A percentile compares a stretch with the other conserved stretches of the same genome.
These are phyloP conservation scores for Populus tomentosa DNA, from an alignment of 441 rosid species.

Conservation along the genomic window DNA sequence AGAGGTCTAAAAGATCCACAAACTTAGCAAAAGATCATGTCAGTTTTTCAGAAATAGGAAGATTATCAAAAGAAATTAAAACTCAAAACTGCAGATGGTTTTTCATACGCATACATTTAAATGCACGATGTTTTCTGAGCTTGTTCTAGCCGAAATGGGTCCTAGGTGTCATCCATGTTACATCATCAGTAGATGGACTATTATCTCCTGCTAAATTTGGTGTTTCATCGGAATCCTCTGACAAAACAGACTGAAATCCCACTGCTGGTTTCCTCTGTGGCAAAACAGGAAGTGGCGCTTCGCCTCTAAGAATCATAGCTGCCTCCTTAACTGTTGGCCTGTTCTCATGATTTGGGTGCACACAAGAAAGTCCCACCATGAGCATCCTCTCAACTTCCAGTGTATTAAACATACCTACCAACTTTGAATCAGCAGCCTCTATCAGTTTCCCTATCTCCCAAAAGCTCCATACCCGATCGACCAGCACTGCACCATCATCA, in stretches of 20 bases:
- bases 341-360: slow-evolving; percentile 57
- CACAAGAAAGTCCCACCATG: slow-evolving; percentile 65
- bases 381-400: slow-evolving; percentile 63
- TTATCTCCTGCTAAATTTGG: slow-evolving; percentile 28
- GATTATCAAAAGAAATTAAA: background rate
- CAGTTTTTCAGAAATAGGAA: no score
- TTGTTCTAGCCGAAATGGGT: slow-evolving; percentile 43
- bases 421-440: slow-evolving; percentile 49
- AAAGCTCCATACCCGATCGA: slow-evolving; percentile 67
- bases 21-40: no score
- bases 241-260: slow-evolving; percentile 33
- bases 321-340: slow-evolving; percentile 59
- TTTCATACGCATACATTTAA: background rate
- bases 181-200: slow-evolving; percentile 40
- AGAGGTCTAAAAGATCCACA: no score
- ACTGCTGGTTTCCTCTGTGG: slow-evolving; percentile 55
- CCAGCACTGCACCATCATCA: slow-evolving; percentile 44
- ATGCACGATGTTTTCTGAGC: background rate
- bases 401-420: slow-evolving; percentile 42
- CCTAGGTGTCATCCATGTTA: slow-evolving; percentile 60
- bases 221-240: slow-evolving; percentile 27
- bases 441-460: slow-evolving; percentile 58
- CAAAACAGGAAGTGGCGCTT: slow-evolving; percentile 51
- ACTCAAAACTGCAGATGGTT: background rate
- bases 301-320: slow-evolving; percentile 58